These are phyloP conservation scores for Rutidosis leptorrhynchoides DNA, from an alignment of 129 eudicot species.

Conservation along the genomic window DNA sequence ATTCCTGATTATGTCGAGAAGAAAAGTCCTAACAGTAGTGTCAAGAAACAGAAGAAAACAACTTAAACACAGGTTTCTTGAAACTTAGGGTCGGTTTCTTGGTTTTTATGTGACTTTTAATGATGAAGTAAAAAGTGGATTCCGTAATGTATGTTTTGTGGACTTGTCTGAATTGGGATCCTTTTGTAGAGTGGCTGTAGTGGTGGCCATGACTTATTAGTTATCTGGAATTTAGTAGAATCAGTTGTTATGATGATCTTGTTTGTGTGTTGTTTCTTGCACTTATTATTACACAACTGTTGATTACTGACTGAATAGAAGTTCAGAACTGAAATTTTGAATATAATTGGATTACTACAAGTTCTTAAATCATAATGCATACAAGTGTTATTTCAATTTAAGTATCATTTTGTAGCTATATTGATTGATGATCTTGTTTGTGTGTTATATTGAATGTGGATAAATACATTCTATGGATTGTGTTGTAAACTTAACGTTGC, in stretches of 20 bases:
- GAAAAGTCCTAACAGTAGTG: constrained; percentile 22
- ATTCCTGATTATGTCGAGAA: constrained; percentile 40
- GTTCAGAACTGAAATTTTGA: not conserved
- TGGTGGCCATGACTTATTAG: constrained; percentile 20
- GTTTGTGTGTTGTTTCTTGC: not conserved
- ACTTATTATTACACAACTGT: not conserved
- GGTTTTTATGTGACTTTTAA: constrained; percentile 13
- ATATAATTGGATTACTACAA: not conserved
- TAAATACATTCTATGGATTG: too few species aligned
- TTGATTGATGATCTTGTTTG: too few species aligned
- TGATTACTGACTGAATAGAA: not conserved
- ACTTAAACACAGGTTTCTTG: not conserved
- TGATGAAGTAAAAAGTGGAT: constrained; percentile 6
- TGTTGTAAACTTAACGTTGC: too few species aligned
- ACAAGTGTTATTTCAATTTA: not conserved
- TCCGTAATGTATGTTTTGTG: not conserved
- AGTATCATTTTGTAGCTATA: not conserved
- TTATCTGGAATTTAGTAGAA: constrained; percentile 1
- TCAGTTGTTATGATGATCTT: constrained; percentile 25
- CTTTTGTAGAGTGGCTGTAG: constrained; percentile 27
- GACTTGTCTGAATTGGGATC: constrained; percentile 4
- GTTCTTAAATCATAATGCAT: too few species aligned
- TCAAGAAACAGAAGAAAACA: constrained; percentile 30
- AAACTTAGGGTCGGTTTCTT: not conserved
- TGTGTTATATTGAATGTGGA: too few species aligned